Evolutionary conservation across 176 grass and related monocot genomes (phyloP).

Genomic region (Cymbopogon citratus): DNA sequence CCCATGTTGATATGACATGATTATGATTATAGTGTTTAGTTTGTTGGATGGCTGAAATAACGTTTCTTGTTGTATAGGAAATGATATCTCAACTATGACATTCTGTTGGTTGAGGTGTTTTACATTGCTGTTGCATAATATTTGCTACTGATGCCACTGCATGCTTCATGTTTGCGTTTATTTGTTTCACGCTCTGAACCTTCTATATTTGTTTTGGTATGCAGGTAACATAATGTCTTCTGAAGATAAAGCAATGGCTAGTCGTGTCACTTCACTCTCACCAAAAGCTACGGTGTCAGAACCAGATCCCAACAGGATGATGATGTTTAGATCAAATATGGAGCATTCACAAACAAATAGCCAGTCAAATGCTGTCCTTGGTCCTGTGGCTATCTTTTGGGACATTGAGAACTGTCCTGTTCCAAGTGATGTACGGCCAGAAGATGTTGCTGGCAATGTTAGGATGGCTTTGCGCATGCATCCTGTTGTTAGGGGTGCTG

Average conservation of each 20-base stretch:
- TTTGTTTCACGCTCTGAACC: not conserved
- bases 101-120: not conserved
- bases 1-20: not conserved
- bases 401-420: conserved; percentile 95
- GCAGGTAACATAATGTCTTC: conserved; percentile 49
- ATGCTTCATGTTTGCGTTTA: not conserved
- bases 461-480: conserved; percentile 72
- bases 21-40: not conserved
- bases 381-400: conserved; percentile 86
- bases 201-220: conserved; percentile 15
- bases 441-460: conserved; percentile 84
- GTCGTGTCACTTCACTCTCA: conserved; percentile 37
- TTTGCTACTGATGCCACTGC: not conserved
- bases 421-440: conserved; percentile 78
- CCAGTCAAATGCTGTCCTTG: conserved; percentile 39
- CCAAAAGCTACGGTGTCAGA: conserved; percentile 35
- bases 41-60: not conserved
- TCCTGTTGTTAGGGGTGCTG: conserved; percentile 62
- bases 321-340: conserved; percentile 29
- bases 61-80: not conserved
- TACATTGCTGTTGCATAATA: not conserved
- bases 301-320: conserved; percentile 30
- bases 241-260: conserved; percentile 61
- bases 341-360: conserved; percentile 36
- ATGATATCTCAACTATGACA: conserved; percentile 5